Base-by-base conservation (phyloP, 2,329 filamentous ascomycete genomes). In the Diaporthe helianthi region DNA sequence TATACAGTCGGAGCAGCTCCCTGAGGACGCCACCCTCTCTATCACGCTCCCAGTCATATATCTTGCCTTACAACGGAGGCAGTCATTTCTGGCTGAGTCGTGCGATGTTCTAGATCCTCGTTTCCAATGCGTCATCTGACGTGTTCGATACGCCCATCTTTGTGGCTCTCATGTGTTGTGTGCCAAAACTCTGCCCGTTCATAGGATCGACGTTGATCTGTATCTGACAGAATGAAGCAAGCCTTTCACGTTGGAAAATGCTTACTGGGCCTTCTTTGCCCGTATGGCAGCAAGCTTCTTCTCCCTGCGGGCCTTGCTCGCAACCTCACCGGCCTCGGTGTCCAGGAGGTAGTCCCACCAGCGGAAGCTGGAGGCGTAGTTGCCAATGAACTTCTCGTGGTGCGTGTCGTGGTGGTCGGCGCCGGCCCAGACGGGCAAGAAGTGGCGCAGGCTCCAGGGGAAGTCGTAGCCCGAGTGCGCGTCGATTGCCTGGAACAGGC, bases 401-500 rank as follows among this genome's bases (percentile, higher is more conserved):
- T 99, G 96, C 53, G 94, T 85, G 78, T 99, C 96, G 84, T 99
- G 96, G 83, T 98, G 95, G 76, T 97, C 90, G 67, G 96, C 96
- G 72, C 96, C 96, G 67, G 95, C 95, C 96, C 96, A 99, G 88
- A 99, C 94, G 44, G 96, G 96, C 64, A 99, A 84, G 86, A 98
- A 92, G 82, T 98, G 93, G 81, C 94, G 93, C 82, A 99, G 83
- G 78, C 92, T 95, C 94, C 94, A 99, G 71, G 96, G 96, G 83
- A 99, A 98, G 79, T 99, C 96, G 82, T 98, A 99, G 73, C 96
- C 96, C 76, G 92, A 96, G 85, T 99, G 96, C 36, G 96, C 92
- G 80, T 99, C 96, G 79, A 99, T 97, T 76, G 96, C 96, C 85
- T 99, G 96, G 88, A 97, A 97, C 24, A 99, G 86, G 75, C 96